These are phyloP conservation scores for Metschnikowia vanudenii DNA, from an alignment of 805 yeast genomes.

Conservation along the genomic window DNA sequence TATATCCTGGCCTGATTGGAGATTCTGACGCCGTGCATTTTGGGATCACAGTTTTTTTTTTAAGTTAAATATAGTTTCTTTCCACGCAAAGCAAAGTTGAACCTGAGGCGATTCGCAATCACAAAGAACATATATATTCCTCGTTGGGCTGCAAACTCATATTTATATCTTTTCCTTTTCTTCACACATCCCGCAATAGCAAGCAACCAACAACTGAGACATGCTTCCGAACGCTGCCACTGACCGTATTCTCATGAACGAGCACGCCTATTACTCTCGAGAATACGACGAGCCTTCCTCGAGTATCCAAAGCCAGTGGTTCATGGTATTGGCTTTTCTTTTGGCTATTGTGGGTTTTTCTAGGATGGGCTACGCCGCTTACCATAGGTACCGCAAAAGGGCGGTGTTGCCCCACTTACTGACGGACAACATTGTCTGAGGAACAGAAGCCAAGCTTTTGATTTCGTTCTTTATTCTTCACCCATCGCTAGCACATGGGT, in stretches of 20 bases:
- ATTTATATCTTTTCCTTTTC: too few species aligned
- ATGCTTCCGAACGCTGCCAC: constrained; percentile 15
- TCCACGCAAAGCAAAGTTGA: too few species aligned
- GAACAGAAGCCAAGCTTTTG: not conserved
- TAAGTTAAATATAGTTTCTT: too few species aligned
- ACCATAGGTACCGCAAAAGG: not conserved
- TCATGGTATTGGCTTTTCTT: not conserved
- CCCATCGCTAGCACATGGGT: not conserved
- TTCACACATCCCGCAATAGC: too few species aligned
- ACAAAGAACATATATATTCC: too few species aligned
- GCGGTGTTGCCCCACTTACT: not conserved
- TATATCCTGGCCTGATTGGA: too few species aligned
- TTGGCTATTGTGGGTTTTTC: constrained; percentile 2
- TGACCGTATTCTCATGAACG: constrained; percentile 15
- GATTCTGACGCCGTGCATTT: too few species aligned
- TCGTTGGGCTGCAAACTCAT: too few species aligned
- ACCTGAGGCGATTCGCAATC: too few species aligned
- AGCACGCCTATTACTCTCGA: constrained; percentile 18
- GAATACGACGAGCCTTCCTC: not conserved
- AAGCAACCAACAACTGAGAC: not conserved
- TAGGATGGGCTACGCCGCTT: not conserved
- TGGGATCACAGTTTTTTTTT: too few species aligned
- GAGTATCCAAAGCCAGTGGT: not conserved
- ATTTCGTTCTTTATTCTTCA: not conserved
- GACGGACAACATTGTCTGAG: constrained; percentile 3